A percentile compares a stretch with the other conserved stretches of the same genome.
phyloP scores from a whole-genome alignment of 2,329 filamentous ascomycete genomes.

The Harringtonia aguacate region DNA sequence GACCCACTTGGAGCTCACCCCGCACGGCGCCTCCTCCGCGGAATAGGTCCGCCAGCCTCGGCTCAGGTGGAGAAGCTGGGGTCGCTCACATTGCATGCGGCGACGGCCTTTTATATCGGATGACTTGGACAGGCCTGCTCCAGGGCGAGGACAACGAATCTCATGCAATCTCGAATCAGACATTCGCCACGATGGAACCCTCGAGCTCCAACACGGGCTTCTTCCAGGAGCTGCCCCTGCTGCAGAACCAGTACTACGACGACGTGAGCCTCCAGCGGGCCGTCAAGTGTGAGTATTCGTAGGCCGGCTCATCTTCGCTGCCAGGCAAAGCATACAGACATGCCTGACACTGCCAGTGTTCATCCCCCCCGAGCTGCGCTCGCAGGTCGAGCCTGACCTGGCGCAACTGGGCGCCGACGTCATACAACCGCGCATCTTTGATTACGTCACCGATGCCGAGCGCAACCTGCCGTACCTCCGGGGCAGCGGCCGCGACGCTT shows the following conservation, averaged over 20 bases:
- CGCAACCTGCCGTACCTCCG: conserved; percentile 50
- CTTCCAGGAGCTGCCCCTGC: conserved; percentile 40
- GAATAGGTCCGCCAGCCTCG: too few species aligned
- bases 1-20: too few species aligned
- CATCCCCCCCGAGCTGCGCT: conserved; percentile 28
- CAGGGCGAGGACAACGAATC: too few species aligned
- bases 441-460: conserved; percentile 53
- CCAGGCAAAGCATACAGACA: too few species aligned
- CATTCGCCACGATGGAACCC: conserved; percentile 24
- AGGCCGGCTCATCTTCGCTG: too few species aligned
- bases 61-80: too few species aligned
- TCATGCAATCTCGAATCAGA: too few species aligned
- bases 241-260: conserved; percentile 46
- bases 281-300: conserved; percentile 34
- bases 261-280: conserved; percentile 41
- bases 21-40: too few species aligned
- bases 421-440: conserved; percentile 41
- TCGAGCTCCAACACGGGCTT: conserved; percentile 39
- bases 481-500: conserved; percentile 46
- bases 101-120: too few species aligned
- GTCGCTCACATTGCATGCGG: too few species aligned
- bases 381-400: conserved; percentile 31
- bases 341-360: conserved; percentile 33
- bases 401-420: conserved; percentile 39
- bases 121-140: too few species aligned